phyloP scores from a whole-genome alignment of 2,329 filamentous ascomycete genomes.

The Diaporthe ampelina region DNA sequence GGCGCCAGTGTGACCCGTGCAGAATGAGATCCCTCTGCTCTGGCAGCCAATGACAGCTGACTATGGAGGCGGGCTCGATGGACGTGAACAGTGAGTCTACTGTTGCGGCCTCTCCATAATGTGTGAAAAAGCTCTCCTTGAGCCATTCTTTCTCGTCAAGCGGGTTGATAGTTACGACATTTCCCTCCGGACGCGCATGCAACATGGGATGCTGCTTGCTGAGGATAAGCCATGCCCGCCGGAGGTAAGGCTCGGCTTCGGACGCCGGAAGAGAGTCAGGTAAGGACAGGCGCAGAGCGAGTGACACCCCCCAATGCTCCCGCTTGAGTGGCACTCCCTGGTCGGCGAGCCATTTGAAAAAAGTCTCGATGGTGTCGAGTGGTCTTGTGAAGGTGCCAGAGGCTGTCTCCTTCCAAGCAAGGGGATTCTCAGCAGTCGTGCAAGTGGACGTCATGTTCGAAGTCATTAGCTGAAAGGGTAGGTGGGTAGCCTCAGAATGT shows the following conservation, averaged over 20 bases:
- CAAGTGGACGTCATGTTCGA: neutral
- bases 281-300: slow-evolving; percentile 4
- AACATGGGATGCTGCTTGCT: slow-evolving; percentile 24
- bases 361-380: slow-evolving; percentile 16
- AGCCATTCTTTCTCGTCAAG: slow-evolving; percentile 17
- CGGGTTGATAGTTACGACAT: neutral
- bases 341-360: slow-evolving; percentile 29
- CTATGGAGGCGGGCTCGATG: neutral
- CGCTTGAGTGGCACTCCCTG: slow-evolving; percentile 9
- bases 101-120: neutral
- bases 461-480: neutral
- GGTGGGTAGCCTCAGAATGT: neutral
- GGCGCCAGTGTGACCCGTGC: slow-evolving; percentile 18
- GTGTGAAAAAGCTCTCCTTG: slow-evolving; percentile 17
- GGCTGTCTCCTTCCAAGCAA: slow-evolving; percentile 4
- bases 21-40: neutral
- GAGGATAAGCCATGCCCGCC: slow-evolving; percentile 16
- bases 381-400: slow-evolving; percentile 20
- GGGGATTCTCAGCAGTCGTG: neutral
- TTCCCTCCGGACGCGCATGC: slow-evolving; percentile 6
- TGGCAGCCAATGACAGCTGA: slow-evolving; percentile 18
- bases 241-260: slow-evolving; percentile 14
- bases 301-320: slow-evolving; percentile 14
- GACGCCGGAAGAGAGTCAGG: neutral
- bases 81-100: too few relatives aligned